These are phyloP conservation scores for Talaromyces ruber DNA, from an alignment of 495 filamentous ascomycete species.

Conservation along the genomic window DNA sequence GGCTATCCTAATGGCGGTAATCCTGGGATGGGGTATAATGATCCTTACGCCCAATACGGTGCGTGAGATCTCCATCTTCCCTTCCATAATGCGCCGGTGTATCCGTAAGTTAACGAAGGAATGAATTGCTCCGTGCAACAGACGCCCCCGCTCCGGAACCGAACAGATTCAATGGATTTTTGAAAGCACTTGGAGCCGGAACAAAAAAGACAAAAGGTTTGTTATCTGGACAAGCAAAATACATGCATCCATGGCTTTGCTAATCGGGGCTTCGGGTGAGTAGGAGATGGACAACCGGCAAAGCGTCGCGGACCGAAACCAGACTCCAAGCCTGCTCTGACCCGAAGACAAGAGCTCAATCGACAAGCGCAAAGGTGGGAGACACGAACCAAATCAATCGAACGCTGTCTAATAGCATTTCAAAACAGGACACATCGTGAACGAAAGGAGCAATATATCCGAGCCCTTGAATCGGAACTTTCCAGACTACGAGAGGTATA, in stretches of 20 bases:
- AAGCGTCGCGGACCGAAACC: conserved; percentile 94
- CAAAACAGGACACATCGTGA: conserved; percentile 79
- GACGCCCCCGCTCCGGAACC: not conserved
- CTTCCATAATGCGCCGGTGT: not conserved
- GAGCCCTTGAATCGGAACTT: conserved; percentile 83
- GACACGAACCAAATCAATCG: not conserved
- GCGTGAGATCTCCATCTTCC: not conserved
- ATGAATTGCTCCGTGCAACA: not conserved
- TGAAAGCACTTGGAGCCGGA: conserved; percentile 4
- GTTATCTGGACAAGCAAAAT: not conserved
- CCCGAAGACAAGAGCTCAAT: conserved; percentile 89
- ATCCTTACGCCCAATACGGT: not conserved
- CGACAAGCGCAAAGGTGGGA: conserved; percentile 87
- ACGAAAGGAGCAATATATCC: conserved; percentile 93
- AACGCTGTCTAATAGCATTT: conserved; percentile 4
- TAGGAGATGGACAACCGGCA: conserved; percentile 68
- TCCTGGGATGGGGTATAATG: not conserved
- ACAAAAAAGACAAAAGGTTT: conserved; percentile 8
- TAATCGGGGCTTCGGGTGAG: not conserved
- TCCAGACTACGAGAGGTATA: conserved; percentile 53
- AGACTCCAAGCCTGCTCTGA: conserved; percentile 90
- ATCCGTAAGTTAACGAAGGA: not conserved
- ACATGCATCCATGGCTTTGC: not conserved
- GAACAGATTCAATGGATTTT: conserved; percentile 6
- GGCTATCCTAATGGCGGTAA: not conserved